Evolutionary conservation across 257 asterid species (phyloP), one percentile per base, ranked within the genome.

Genomic region (Datura wrightii): DNA sequence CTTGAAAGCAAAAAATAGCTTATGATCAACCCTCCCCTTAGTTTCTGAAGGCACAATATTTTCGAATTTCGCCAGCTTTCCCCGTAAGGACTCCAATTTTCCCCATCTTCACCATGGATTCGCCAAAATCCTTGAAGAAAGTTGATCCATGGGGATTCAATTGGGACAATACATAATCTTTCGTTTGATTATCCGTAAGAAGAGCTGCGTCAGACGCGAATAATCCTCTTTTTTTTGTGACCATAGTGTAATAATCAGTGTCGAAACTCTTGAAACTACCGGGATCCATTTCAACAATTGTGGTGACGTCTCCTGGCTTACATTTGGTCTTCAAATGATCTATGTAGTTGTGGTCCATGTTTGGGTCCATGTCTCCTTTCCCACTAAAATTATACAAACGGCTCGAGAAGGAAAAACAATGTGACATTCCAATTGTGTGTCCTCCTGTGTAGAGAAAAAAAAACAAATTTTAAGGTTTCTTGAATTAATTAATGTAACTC

Each of bases 351-450:
- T 85, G 86, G 5, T 92, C 94, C 88, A 92, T 78, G 85, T 78
- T 53, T 7, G 94, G 94, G n/a, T 92, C 96, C 0, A 86, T 19
- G 74, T 92, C 94, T 44, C 87, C 87, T 11, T 78, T 41, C 3
- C 95, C 94, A 0, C 89, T 91, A 88, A 91, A 90, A 86, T 91
- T 92, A 87, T 92, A 88, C 10, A 92, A 11, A 0, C 96, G 90
- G 63, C 0, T 88, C 5, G 91, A 11, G 89, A 92, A 80, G 89
- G 89, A 82, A 8, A 85, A 10, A 89, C 96, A 90, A 56, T 89
- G 94, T 7, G 93, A 89, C 3, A 87, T 19, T 7, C 94, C 93
- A 1, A 92, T 91, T 10, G 96, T 92, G 55, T 92, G 96, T 31
- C 92, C 90, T 54, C 94, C 96, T 92, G 84, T n/a, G 67, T 36